A percentile compares a stretch with the other conserved stretches of the same genome.
These are phyloP conservation scores for Ogataea degrootiae DNA, from an alignment of 805 yeast species.

Conservation along the genomic window DNA sequence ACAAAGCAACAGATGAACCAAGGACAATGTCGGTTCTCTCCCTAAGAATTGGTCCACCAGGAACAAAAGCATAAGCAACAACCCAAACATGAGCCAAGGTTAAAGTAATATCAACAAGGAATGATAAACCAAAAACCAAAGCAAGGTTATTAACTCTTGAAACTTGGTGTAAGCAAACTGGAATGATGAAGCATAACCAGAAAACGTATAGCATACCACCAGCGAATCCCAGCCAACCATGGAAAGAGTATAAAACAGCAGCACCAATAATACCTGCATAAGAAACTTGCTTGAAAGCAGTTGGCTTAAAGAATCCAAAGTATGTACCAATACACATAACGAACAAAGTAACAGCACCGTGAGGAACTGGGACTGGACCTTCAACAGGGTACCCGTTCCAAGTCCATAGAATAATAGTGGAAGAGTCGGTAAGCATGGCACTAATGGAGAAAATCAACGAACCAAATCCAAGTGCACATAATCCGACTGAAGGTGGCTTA, in stretches of 20 bases:
- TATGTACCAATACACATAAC: slow-evolving; percentile 56
- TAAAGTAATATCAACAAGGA: slow-evolving; percentile 46
- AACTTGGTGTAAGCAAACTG: slow-evolving; percentile 51
- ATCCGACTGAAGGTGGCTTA: slow-evolving; percentile 38
- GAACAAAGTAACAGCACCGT: slow-evolving; percentile 62
- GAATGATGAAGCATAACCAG: slow-evolving; percentile 59
- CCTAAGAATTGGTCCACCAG: slow-evolving; percentile 82
- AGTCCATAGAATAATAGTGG: slow-evolving; percentile 87
- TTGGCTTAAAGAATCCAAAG: slow-evolving; percentile 36
- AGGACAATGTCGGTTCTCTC: slow-evolving; percentile 83
- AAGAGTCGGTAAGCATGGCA: slow-evolving; percentile 76
- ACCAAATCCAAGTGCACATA: slow-evolving; percentile 69
- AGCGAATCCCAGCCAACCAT: slow-evolving; percentile 67
- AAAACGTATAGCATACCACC: slow-evolving; percentile 65
- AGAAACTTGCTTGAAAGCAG: slow-evolving; percentile 17
- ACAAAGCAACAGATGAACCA: slow-evolving; percentile 45
- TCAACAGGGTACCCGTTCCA: slow-evolving; percentile 92
- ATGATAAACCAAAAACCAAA: slow-evolving; percentile 44
- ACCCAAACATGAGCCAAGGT: slow-evolving; percentile 90
- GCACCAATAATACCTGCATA: slow-evolving; percentile 46
- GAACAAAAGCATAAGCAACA: slow-evolving; percentile 98
- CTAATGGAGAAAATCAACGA: slow-evolving; percentile 66
- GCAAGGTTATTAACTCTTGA: slow-evolving; percentile 42
- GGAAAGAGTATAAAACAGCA: slow-evolving; percentile 41
- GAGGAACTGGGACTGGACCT: slow-evolving; percentile 86